Percentiles rank a stretch among this genome's conserved stretches.
These are phyloP conservation scores for Botrytis elliptica DNA, from an alignment of 2,329 filamentous ascomycete genomes.

Conservation along the genomic window DNA sequence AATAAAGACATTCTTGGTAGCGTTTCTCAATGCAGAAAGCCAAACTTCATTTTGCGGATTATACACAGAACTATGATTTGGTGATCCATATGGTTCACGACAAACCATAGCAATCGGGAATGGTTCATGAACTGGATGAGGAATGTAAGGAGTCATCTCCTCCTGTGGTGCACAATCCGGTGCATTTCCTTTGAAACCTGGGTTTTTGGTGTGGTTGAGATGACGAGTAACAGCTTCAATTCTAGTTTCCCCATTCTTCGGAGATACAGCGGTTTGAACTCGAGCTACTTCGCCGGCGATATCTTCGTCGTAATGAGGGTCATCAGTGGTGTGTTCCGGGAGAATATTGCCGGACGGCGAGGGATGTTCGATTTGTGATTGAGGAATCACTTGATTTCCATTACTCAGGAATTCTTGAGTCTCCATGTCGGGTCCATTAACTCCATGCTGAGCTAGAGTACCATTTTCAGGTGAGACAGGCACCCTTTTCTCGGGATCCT, in stretches of 20 bases:
- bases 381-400: slow-evolving; percentile 30
- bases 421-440: slow-evolving; percentile 28
- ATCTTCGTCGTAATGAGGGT: slow-evolving; percentile 63
- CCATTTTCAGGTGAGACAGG: not conserved
- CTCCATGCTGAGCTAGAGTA: not conserved
- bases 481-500: not conserved
- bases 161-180: slow-evolving; percentile 53
- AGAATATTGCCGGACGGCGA: slow-evolving; percentile 37
- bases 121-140: slow-evolving; percentile 51
- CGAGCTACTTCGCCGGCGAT: slow-evolving; percentile 61
- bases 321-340: slow-evolving; percentile 55
- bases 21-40: slow-evolving; percentile 67
- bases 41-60: slow-evolving; percentile 76
- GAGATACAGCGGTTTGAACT: slow-evolving; percentile 56
- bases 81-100: slow-evolving; percentile 63
- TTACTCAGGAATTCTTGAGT: slow-evolving; percentile 32
- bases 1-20: slow-evolving; percentile 66
- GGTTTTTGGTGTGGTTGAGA: slow-evolving; percentile 61
- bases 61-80: slow-evolving; percentile 58
- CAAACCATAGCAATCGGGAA: slow-evolving; percentile 73
- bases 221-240: slow-evolving; percentile 62
- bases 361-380: slow-evolving; percentile 32
- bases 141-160: slow-evolving; percentile 66
- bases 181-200: slow-evolving; percentile 50
- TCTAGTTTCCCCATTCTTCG: slow-evolving; percentile 50